These are phyloP conservation scores for Cytospora paraplurivora DNA, from an alignment of 2,329 filamentous ascomycete genomes.

Conservation along the genomic window DNA sequence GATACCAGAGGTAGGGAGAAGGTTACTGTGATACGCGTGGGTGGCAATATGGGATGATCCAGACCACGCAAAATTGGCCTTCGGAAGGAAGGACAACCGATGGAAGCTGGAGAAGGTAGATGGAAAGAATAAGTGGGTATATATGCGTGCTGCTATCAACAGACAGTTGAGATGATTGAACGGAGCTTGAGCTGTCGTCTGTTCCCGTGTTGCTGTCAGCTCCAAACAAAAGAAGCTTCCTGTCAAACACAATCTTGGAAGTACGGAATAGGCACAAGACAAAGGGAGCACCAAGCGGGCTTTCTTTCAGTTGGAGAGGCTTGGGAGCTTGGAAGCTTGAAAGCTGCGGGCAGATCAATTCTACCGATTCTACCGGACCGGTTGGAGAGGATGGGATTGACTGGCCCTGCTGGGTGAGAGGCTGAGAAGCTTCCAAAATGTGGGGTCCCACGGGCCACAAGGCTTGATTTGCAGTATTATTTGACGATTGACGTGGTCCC, in stretches of 20 bases:
- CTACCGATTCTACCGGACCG: background rate
- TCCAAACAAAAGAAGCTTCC: background rate
- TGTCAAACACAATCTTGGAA: conserved; percentile 1
- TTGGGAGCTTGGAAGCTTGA: background rate
- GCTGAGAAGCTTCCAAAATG: background rate
- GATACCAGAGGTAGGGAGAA: conserved; percentile 9
- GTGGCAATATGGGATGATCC: conserved; percentile 23
- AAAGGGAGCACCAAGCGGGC: too few relatives aligned
- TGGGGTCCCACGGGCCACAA: background rate
- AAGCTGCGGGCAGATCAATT: too few relatives aligned
- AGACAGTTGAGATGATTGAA: background rate
- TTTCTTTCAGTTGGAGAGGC: background rate
- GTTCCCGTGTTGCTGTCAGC: too few relatives aligned
- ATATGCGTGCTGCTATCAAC: conserved; percentile 5
- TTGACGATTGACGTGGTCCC: background rate
- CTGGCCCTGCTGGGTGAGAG: background rate
- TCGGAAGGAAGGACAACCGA: conserved; percentile 27
- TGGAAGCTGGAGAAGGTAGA: conserved; percentile 14
- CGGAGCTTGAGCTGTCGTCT: background rate
- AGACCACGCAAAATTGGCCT: conserved; percentile 26
- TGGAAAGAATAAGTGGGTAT: conserved; percentile 27
- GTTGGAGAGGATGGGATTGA: background rate
- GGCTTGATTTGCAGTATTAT: background rate
- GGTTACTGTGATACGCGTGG: conserved; percentile 4
- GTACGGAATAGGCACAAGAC: too few relatives aligned